Evolutionary conservation across 2,329 filamentous ascomycete species (phyloP), one percentile per base, ranked within the genome.

Genomic region (Elsinoe fawcettii): DNA sequence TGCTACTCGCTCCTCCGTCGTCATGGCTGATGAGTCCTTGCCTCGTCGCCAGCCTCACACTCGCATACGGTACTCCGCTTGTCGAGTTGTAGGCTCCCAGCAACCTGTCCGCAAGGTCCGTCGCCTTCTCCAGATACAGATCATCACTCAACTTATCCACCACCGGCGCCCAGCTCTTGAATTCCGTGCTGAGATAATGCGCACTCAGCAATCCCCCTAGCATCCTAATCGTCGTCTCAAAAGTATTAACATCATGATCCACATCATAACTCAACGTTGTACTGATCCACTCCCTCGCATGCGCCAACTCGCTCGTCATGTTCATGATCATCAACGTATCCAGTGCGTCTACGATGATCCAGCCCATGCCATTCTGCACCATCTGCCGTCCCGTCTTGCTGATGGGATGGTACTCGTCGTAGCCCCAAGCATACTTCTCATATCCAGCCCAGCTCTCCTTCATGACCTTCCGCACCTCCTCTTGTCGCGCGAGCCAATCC

Each of bases 271-370:
- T 85, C 61, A 97, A 73, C 6, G 84, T 84, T 3, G 83, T 85
- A 1, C 88, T 80, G 49, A 99, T 83, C 93, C 93, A 99, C 67
- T 95, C 82, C 57, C 92, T 81, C 25, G 93, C 92, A 66, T 95
- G 85, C 36, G 84, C 80, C 37, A 99, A 80, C 60, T 91, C 85
- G 30, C 84, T 87, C 12, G 92, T 97, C 62, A 96, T 78, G 70
- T 97, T 97, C 93, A 99, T 99, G 60, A 99, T 78, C 75, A 99
- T 99, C 79, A 97, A 82, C 0, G 93, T 99, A 71, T 99, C 93
- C 61, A 99, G 77, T 11, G 92, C 85, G 74, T 99, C 93, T 58
- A 99, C 86, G 61, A 99, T 96, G 66, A 97, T 97, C 93, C 95
- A 99, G 27, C 93, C 93, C 73, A 99, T 80, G 23, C 92, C 93